Conservation (phyloP, 176 grass and related monocot genomes). For the Alopecurus myosuroides region DNA sequence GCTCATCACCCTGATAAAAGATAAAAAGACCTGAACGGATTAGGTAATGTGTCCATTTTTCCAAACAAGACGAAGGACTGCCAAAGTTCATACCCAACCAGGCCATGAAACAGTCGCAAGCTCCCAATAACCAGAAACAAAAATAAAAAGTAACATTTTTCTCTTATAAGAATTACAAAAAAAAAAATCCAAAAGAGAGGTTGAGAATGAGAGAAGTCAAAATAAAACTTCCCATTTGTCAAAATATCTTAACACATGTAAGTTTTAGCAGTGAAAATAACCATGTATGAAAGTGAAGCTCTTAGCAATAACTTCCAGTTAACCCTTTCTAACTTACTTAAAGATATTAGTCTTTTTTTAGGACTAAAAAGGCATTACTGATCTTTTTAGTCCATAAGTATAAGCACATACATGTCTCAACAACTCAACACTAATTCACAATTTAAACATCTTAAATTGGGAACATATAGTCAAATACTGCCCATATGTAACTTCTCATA, state of each 20-base stretch:
- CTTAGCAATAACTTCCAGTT: not conserved
- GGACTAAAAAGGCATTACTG: not conserved
- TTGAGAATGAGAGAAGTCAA: not conserved
- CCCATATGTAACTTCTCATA: not conserved
- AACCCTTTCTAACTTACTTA: not conserved
- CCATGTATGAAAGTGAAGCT: not conserved
- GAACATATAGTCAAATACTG: not conserved
- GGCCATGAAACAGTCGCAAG: not conserved
- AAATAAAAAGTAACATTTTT: conserved; percentile 12
- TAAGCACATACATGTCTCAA: not conserved
- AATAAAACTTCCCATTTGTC: not conserved
- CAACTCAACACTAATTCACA: not conserved
- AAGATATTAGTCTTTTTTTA: not conserved
- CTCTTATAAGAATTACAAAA: not conserved
- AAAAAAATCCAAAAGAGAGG: not conserved
- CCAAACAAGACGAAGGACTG: not conserved
- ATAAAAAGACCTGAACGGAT: conserved; percentile 9
- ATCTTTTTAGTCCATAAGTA: not conserved
- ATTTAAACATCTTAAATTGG: conserved; percentile 4
- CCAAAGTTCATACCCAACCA: conserved; percentile 8
- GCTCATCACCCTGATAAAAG: conserved; percentile 77
- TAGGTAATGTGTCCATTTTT: conserved; percentile 3
- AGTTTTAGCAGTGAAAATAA: conserved; percentile 14
- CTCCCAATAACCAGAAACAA: conserved; percentile 5
- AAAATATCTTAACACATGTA: not conserved